Conservation (phyloP, 129 eudicot genomes). For the sunflower (Helianthus annuus) region DNA sequence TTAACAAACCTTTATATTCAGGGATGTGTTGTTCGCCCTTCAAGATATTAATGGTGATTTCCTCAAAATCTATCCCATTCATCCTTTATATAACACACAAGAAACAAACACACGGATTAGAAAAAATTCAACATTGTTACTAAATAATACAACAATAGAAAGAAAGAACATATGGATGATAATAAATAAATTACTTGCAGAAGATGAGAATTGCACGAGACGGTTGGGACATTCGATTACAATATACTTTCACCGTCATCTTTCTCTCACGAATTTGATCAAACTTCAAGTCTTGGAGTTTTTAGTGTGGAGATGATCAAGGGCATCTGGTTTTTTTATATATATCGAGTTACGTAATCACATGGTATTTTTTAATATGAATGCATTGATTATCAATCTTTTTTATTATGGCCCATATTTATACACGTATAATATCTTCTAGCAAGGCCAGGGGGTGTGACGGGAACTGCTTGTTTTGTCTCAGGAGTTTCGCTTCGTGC, state of each 20-base stretch:
- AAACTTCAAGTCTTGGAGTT: neutral
- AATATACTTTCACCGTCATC: slow-evolving; percentile 59
- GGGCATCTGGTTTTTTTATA: neutral
- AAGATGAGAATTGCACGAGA: slow-evolving; percentile 65
- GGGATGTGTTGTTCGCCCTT: slow-evolving; percentile 54
- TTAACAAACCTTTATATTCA: slow-evolving; percentile 59
- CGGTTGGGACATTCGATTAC: slow-evolving; percentile 63
- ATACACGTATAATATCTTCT: neutral
- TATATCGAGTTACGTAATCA: neutral
- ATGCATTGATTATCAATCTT: neutral
- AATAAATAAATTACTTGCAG: slow-evolving; percentile 62
- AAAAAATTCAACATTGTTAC: neutral
- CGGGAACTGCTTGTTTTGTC: no score
- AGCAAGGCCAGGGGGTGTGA: no score
- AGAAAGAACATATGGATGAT: neutral
- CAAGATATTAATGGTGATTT: slow-evolving; percentile 39
- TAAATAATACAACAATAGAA: neutral
- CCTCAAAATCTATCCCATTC: slow-evolving; percentile 74
- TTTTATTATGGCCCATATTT: neutral
- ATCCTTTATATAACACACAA: no score
- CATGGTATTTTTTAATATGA: neutral
- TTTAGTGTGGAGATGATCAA: neutral
- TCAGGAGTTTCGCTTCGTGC: no score
- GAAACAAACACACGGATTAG: neutral
- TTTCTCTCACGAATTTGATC: neutral